Conservation (phyloP, 352 stramenopile species). For the Peronospora farinosa region DNA sequence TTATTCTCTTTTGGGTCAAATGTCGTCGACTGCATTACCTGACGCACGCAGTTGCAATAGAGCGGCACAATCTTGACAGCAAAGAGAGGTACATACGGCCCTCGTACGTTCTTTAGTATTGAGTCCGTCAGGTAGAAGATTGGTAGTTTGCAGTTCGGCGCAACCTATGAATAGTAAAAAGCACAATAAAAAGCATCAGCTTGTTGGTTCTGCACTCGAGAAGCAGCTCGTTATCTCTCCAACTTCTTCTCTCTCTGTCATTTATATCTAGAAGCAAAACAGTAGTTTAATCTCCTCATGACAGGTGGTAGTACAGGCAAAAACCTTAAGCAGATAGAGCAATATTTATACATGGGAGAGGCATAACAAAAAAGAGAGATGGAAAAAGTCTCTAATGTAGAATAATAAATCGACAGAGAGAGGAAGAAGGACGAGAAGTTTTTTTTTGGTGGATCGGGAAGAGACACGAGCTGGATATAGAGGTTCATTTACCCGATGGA, state of each 20-base stretch:
- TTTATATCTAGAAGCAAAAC: background rate
- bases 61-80: slow-evolving; percentile 65
- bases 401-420: slow-evolving; percentile 9
- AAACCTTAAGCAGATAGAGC: background rate
- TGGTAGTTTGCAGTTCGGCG: slow-evolving; percentile 79
- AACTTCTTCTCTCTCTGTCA: slow-evolving; percentile 10
- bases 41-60: slow-evolving; percentile 80
- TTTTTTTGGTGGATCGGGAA: background rate
- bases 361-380: background rate
- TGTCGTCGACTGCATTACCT: slow-evolving; percentile 30
- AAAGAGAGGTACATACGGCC: slow-evolving; percentile 66
- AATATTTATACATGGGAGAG: slow-evolving; percentile 1
- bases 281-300: background rate
- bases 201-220: background rate
- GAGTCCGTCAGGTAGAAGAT: slow-evolving; percentile 89
- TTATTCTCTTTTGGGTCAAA: slow-evolving; percentile 5
- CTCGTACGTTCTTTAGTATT: slow-evolving; percentile 85
- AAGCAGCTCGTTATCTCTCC: slow-evolving; percentile 1
- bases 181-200: slow-evolving; percentile 15
- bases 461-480: background rate
- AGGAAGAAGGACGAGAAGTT: slow-evolving; percentile 2
- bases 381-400: background rate
- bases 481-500: slow-evolving; percentile 62
- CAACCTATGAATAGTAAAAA: slow-evolving; percentile 31
- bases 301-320: too few relatives aligned